Conservation (phyloP, 495 filamentous ascomycete genomes). For the Aspergillus biplanus region DNA sequence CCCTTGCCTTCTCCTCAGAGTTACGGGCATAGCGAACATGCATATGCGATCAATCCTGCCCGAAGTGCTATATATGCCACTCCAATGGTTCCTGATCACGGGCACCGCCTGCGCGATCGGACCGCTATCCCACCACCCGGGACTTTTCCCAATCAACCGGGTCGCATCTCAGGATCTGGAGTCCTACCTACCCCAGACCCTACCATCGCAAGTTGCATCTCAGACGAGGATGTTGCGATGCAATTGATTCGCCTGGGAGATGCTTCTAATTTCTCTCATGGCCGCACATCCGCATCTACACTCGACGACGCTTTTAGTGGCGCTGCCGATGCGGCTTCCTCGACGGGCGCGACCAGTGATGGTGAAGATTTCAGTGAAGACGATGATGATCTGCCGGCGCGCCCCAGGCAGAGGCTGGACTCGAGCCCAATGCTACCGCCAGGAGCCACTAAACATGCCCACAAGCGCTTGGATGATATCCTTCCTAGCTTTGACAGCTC, state of each 20-base stretch:
- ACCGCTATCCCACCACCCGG: constrained; percentile 33
- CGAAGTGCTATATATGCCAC: constrained; percentile 51
- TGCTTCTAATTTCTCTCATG: constrained; percentile 84
- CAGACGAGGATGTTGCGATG: constrained; percentile 95
- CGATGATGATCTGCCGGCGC: constrained; percentile 64
- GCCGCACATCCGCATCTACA: constrained; percentile 90
- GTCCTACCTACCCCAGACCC: constrained; percentile 91
- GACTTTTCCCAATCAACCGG: constrained; percentile 41
- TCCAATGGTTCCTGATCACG: constrained; percentile 61
- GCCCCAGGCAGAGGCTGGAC: constrained; percentile 65
- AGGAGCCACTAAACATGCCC: constrained; percentile 54
- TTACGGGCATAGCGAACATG: constrained; percentile 60
- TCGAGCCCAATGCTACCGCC: constrained; percentile 56
- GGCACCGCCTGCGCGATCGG: constrained; percentile 69
- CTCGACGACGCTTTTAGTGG: constrained; percentile 90
- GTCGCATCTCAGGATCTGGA: constrained; percentile 51
- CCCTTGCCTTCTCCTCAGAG: constrained; percentile 79
- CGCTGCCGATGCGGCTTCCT: constrained; percentile 82
- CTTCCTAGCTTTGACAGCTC: constrained; percentile 69
- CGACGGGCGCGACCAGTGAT: constrained; percentile 78
- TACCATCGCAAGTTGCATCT: constrained; percentile 91
- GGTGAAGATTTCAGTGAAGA: constrained; percentile 77
- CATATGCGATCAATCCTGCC: constrained; percentile 43
- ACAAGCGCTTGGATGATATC: constrained; percentile 63
- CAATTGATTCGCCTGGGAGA: constrained; percentile 96